Evolutionary conservation across 169 alveolate species (phyloP).

Genomic region (Eimeria falciformis): DNA sequence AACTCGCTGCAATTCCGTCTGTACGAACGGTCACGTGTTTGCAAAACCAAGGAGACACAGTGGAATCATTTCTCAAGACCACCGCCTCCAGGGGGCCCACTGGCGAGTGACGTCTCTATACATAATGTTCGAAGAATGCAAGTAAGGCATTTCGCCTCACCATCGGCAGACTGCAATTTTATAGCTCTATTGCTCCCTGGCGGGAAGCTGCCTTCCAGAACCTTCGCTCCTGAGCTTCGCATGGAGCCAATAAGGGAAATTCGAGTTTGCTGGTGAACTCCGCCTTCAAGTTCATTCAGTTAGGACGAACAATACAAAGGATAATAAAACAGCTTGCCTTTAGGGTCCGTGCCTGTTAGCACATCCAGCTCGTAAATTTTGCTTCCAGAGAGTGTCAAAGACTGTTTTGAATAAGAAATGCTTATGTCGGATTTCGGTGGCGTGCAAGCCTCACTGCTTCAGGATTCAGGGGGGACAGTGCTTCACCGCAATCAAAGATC

Average conservation of each 20-base stretch:
- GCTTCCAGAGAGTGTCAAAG: conserved; percentile 82
- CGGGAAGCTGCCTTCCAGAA: conserved; percentile 62
- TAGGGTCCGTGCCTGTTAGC: conserved; percentile 82
- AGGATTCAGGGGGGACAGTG: conserved; percentile 81
- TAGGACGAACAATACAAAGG: background rate
- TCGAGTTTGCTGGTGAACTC: conserved; percentile 82
- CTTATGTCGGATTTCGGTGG: background rate
- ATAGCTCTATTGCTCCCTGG: conserved; percentile 80
- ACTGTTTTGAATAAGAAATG: background rate
- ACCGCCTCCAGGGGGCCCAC: conserved; percentile 82
- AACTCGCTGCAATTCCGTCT: conserved; percentile 80
- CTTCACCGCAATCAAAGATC: conserved; percentile 91
- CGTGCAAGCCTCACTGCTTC: conserved; percentile 77
- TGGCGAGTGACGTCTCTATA: background rate
- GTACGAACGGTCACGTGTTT: conserved; percentile 78
- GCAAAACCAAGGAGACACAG: conserved; percentile 86
- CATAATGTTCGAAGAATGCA: background rate
- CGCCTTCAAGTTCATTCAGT: conserved; percentile 52
- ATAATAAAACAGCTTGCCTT: conserved; percentile 60
- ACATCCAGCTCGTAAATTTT: conserved; percentile 80
- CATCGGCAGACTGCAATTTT: conserved; percentile 82
- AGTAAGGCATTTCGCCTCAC: background rate
- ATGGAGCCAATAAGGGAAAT: conserved; percentile 76
- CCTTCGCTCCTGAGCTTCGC: conserved; percentile 80
- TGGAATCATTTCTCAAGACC: conserved; percentile 79